These are phyloP conservation scores for Neckera pumila DNA, from an alignment of 225 moss, liverwort and hornwort genomes.

Conservation along the genomic window DNA sequence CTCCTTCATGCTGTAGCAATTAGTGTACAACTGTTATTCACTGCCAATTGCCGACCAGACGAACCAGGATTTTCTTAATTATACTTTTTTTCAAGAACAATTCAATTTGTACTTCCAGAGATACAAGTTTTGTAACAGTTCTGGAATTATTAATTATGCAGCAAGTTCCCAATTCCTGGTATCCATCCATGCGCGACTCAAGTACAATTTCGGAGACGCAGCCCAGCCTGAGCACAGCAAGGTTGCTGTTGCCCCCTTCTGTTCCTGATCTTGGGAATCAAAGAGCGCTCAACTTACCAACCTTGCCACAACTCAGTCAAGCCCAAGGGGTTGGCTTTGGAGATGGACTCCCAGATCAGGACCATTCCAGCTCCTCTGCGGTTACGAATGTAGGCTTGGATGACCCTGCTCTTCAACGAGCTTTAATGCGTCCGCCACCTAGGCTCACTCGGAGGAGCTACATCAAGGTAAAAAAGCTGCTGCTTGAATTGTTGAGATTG, in stretches of 20 bases:
- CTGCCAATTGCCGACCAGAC: neutral
- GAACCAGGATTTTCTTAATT: neutral
- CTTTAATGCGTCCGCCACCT: conserved; percentile 32
- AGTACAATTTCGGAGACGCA: conserved; percentile 20
- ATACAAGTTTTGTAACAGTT: neutral
- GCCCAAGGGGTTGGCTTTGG: conserved; percentile 8
- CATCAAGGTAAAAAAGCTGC: conserved; percentile 44
- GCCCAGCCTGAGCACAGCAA: conserved; percentile 21
- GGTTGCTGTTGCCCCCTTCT: conserved; percentile 24
- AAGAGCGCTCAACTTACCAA: conserved; percentile 3
- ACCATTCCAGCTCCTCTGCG: conserved; percentile 6
- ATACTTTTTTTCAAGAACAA: neutral
- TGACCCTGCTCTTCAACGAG: conserved; percentile 27
- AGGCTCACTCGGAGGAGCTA: conserved; percentile 62
- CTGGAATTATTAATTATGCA: neutral
- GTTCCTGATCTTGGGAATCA: conserved; percentile 15
- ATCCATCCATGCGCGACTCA: conserved; percentile 23
- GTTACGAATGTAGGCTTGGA: conserved; percentile 16
- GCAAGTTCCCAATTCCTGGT: conserved; percentile 38
- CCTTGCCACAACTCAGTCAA: conserved; percentile 23
- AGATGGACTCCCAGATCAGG: conserved; percentile 28
- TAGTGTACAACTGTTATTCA: neutral
- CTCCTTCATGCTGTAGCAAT: neutral
- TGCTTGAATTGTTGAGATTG: neutral
- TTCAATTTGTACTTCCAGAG: neutral